phyloP scores from a whole-genome alignment of 805 yeast genomes.

The Kluyveromyces aestuarii region DNA sequence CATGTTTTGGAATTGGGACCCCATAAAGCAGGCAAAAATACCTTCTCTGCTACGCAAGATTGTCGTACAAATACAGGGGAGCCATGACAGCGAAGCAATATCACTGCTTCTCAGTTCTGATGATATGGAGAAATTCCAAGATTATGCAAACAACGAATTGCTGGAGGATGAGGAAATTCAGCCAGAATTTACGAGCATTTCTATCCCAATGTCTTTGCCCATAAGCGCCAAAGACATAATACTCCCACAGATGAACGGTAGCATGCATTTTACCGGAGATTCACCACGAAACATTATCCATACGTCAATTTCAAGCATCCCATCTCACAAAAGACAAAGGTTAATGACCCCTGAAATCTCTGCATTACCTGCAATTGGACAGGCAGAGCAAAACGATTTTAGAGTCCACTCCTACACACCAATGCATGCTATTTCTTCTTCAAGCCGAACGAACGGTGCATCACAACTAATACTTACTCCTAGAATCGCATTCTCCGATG shows the following conservation, averaged over 20 bases:
- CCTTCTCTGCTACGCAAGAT: background rate
- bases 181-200: too few species aligned
- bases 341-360: background rate
- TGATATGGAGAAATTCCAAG: background rate
- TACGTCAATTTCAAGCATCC: background rate
- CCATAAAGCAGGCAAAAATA: background rate
- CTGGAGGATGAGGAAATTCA: background rate
- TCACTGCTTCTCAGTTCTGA: background rate
- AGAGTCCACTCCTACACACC: too few species aligned
- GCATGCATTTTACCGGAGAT: too few species aligned
- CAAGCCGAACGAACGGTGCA: background rate
- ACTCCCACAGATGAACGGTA: too few species aligned
- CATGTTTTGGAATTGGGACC: slow-evolving; percentile 23
- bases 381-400: too few species aligned
- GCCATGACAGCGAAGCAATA: background rate
- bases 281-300: too few species aligned
- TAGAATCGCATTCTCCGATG: background rate
- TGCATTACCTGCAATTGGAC: background rate
- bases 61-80: background rate
- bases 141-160: background rate
- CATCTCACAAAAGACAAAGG: background rate
- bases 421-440: background rate
- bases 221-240: background rate
- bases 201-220: background rate
- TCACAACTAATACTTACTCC: background rate